These are phyloP conservation scores for Cladobotryum protrusum DNA, from an alignment of 2,329 filamentous ascomycete species.

Conservation along the genomic window DNA sequence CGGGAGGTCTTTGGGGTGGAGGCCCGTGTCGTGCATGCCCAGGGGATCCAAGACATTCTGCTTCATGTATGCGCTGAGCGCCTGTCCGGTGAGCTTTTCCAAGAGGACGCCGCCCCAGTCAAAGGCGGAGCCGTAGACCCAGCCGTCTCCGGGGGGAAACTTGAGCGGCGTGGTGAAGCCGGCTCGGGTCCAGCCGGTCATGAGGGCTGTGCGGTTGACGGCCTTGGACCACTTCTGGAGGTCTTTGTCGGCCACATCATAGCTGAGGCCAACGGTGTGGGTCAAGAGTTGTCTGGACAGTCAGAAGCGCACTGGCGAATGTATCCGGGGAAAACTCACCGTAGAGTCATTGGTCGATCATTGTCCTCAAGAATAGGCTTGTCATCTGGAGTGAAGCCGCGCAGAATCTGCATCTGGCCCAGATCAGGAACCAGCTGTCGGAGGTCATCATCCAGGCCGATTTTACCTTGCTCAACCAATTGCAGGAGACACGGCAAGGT, in stretches of 20 bases:
- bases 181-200: constrained; percentile 27
- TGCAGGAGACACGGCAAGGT: constrained; percentile 33
- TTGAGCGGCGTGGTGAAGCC: constrained; percentile 37
- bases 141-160: constrained; percentile 41
- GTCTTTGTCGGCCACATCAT: constrained; percentile 36
- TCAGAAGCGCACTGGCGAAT: not conserved
- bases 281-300: constrained; percentile 33
- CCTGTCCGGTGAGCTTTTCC: constrained; percentile 31
- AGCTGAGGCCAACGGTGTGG: constrained; percentile 42
- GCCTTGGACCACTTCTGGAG: constrained; percentile 34
- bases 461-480: constrained; percentile 29
- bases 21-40: constrained; percentile 31
- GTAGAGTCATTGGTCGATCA: constrained; percentile 31
- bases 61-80: constrained; percentile 33
- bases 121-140: constrained; percentile 40
- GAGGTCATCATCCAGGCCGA: constrained; percentile 33
- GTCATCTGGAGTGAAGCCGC: constrained; percentile 29
- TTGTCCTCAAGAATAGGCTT: constrained; percentile 33
- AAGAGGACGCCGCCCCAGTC: constrained; percentile 45
- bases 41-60: constrained; percentile 31
- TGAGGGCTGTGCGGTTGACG: constrained; percentile 26
- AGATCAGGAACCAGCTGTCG: constrained; percentile 30
- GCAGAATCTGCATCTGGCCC: constrained; percentile 27
- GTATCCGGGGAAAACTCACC: constrained; percentile 18
- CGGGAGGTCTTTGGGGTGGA: constrained; percentile 28